Percentiles rank a stretch among this genome's conserved stretches.
Conservation (phyloP, 768 basidiomycete genomes). For the Pisolithus orientalis region DNA sequence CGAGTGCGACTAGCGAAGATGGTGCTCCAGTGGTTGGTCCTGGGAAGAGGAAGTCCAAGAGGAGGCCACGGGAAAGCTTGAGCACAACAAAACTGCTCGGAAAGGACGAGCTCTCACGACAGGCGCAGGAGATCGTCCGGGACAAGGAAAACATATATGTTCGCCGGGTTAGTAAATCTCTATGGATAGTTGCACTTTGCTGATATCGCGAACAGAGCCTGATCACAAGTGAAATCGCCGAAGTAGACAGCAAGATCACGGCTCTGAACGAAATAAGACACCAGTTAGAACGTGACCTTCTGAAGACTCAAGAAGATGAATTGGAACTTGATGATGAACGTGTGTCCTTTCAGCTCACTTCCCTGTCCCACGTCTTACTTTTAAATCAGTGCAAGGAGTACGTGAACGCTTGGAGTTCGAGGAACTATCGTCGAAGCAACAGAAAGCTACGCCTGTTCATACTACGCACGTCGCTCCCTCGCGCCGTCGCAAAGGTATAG, state of each 20-base stretch:
- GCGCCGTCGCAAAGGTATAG: conserved; percentile 27
- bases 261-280: conserved; percentile 74
- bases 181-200: conserved; percentile 1
- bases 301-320: conserved; percentile 91
- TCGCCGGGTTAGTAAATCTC: conserved; percentile 50
- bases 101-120: conserved; percentile 77
- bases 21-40: conserved; percentile 57
- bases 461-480: conserved; percentile 20
- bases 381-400: conserved; percentile 72
- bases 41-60: conserved; percentile 30
- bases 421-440: conserved; percentile 33
- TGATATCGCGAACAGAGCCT: conserved; percentile 51
- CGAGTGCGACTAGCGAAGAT: conserved; percentile 68
- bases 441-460: conserved; percentile 8
- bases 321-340: conserved; percentile 95
- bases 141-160: conserved; percentile 95
- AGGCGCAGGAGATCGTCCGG: conserved; percentile 76
- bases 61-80: conserved; percentile 59
- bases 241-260: conserved; percentile 87
- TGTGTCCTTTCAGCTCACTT: conserved; percentile 36
- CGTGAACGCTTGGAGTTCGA: conserved; percentile 78
- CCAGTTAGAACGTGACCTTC: conserved; percentile 73
- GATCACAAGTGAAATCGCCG: conserved; percentile 78
- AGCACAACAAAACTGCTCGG: conserved; percentile 67
- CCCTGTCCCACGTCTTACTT: conserved; percentile 3